Evolutionary conservation across 2,329 filamentous ascomycete genomes (phyloP).

Genomic region (Onygenales sp.): DNA sequence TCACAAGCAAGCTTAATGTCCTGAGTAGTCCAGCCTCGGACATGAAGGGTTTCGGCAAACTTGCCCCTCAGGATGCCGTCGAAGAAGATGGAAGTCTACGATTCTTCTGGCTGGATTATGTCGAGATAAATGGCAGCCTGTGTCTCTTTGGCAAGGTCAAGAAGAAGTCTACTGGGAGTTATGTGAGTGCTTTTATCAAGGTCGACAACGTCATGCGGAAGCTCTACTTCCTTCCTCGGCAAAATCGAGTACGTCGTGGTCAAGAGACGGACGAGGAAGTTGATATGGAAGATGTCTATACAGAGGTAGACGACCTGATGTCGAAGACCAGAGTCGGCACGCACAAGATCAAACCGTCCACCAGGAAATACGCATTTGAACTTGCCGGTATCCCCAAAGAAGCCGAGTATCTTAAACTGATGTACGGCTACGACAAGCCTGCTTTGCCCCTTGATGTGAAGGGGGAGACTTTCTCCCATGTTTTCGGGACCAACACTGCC

Average conservation of each 20-base stretch:
- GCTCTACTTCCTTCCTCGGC: constrained; percentile 81
- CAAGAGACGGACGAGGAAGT: constrained; percentile 67
- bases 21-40: constrained; percentile 60
- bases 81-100: constrained; percentile 85
- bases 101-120: constrained; percentile 97
- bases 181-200: constrained; percentile 91
- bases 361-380: constrained; percentile 92
- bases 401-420: constrained; percentile 83
- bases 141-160: constrained; percentile 95
- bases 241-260: constrained; percentile 50
- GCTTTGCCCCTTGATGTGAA: constrained; percentile 58
- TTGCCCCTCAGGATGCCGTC: constrained; percentile 74
- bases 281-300: constrained; percentile 79
- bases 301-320: constrained; percentile 84
- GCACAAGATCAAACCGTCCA: constrained; percentile 88
- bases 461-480: constrained; percentile 85
- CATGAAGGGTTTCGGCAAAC: constrained; percentile 59
- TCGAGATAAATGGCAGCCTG: constrained; percentile 79
- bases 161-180: constrained; percentile 69
- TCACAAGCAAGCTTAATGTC: constrained; percentile 79
- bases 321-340: constrained; percentile 72
- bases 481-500: constrained; percentile 87
- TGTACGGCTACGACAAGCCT: constrained; percentile 86
- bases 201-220: constrained; percentile 90
- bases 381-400: constrained; percentile 78